Evolutionary conservation across 306 rosid species (phyloP), one percentile per base, ranked within the genome.

Genomic region (Ammopiptanthus mongolicus): DNA sequence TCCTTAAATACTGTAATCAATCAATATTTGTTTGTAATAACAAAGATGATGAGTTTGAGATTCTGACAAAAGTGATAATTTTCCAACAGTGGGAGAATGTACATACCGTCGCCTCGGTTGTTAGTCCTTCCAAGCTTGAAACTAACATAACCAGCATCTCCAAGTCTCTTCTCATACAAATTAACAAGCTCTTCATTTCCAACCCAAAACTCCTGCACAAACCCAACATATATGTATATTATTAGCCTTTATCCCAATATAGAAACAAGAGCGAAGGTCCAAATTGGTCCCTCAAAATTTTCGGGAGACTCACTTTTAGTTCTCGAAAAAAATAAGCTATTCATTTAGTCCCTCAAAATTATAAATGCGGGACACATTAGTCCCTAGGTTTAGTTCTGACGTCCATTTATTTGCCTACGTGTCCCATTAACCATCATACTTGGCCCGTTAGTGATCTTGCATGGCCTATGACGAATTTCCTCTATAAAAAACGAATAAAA

Each of bases 71-170:
- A 63, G 17, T 8, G 44, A 65, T 53, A 56, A 37, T 68, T 63
- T 69, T 61, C 25, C 37, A 52, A 9, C 18, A 7, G 59, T 42
- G 51, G 59, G 33, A 67, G 15, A 73, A 71, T 37, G 69, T 53
- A 47, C 83, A 36, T 85, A 95, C 99, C 99, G 47, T 95, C 99
- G 10, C 99, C 99, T 8, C 99, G 99, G 80, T 95, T 95, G 62
- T 95, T 95, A 2, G 99, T 92, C 73, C 99, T 82, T 60, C 87
- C 99, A 53, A 95, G 96, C 84, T 95, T 90, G 82, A 91, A 90
- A 82, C 70, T 85, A 53, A 76, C 62, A 74, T 95, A 95, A 60
- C 97, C 97, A 14, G 96, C 97, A 62, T 88, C 90, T 0, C 84
- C 84, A 18, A 95, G 88, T 55, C 91, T 85, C 74, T 80, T 88